These are phyloP conservation scores for Ogataea ramenticola DNA, from an alignment of 805 yeast genomes.

Conservation along the genomic window DNA sequence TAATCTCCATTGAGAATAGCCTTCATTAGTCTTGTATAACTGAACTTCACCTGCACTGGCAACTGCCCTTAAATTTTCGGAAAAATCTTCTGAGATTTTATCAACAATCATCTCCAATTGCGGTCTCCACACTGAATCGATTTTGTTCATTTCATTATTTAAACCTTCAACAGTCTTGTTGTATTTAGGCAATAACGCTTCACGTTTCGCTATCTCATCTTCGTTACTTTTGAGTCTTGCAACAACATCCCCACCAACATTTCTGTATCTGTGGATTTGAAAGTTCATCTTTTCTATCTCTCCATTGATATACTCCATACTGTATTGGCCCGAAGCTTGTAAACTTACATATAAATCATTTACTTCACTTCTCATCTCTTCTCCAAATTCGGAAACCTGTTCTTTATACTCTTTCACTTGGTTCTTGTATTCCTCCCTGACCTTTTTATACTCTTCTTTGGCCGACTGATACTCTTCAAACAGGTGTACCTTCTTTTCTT, in stretches of 20 bases:
- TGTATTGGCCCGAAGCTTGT: conserved; percentile 25
- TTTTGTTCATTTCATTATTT: conserved; percentile 30
- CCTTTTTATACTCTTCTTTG: conserved; percentile 10
- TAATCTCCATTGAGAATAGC: conserved; percentile 71
- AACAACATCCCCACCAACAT: conserved; percentile 21
- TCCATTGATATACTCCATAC: conserved; percentile 28
- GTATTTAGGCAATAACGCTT: conserved; percentile 31
- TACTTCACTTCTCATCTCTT: conserved; percentile 34
- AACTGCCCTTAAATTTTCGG: conserved; percentile 58
- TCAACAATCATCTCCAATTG: conserved; percentile 45
- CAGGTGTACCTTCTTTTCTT: not conserved
- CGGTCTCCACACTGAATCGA: conserved; percentile 48
- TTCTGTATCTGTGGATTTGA: conserved; percentile 25
- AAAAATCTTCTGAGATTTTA: conserved; percentile 57
- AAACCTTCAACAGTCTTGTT: conserved; percentile 24
- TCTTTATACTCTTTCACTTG: conserved; percentile 24
- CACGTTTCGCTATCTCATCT: conserved; percentile 28
- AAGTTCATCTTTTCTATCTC: conserved; percentile 36
- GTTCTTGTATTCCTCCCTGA: conserved; percentile 14
- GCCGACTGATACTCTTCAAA: conserved; percentile 17
- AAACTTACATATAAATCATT: conserved; percentile 28
- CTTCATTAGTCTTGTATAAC: conserved; percentile 42
- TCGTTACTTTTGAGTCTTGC: conserved; percentile 31
- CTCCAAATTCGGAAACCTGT: conserved; percentile 29
- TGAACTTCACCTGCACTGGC: conserved; percentile 84